Base-by-base conservation (phyloP, 306 rosid species). In the Medicago ruthenica region DNA sequence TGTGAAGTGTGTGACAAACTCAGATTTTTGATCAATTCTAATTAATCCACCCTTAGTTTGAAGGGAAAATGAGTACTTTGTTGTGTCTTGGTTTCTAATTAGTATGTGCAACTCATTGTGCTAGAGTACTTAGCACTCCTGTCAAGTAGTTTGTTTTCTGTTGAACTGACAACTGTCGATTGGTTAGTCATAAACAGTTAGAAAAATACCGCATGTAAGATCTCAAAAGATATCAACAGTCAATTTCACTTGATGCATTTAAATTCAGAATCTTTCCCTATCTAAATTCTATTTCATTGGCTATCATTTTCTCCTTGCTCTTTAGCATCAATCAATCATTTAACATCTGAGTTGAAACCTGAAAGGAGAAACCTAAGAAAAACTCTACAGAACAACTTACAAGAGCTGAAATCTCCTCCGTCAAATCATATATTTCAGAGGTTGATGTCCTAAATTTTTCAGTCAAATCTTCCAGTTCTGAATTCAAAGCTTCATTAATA, bases 351-450 rank as follows among this genome's bases (percentile, higher is more conserved):
- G 48, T 50, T 16, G 20, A 68, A 66, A 44, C 34, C 34, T 20
- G 16, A 63, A 65, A 42, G 45, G 71, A 34, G 48, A 74, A 70
- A 34, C 36, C 21, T 72, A 40, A 53, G 64, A 39, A 76, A 72
- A 80, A 54, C 58, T 70, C 80, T 68, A 66, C 53, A 53, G 44
- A 78, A 31, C 63, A 83, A 78, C 95, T 87, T 92, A 92, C 98
- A 78, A 92, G 91, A 76, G 72, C 78, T 62, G 82, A 79, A 80
- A 88, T 74, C 71, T 94, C 97, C 76, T 88, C 93, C 67, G 78
- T 86, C 85, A 86, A 82, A 45, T 80, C 31, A 70, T 72, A 34
- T 59, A 88, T 62, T 80, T 88, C 93, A 67, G 74, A 81, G 78
- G 76, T 83, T 79, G 95, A 88, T 48, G 59, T 17, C 50, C 75